Conservation (phyloP, 2,329 filamentous ascomycete species). For the Colletotrichum nymphaeae region DNA sequence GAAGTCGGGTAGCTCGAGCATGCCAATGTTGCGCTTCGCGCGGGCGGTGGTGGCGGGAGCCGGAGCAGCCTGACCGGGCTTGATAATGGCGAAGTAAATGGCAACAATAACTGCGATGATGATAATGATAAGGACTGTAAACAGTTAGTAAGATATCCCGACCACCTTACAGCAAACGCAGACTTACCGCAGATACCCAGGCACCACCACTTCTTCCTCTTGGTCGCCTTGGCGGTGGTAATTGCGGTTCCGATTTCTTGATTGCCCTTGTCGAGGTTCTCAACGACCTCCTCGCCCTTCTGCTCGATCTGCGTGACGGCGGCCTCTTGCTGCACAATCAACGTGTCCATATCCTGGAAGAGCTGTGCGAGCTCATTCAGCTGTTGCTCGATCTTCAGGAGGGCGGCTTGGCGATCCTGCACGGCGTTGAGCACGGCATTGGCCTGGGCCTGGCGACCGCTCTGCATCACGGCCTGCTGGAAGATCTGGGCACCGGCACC, state of each 20-base stretch:
- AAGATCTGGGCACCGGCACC: constrained; percentile 80
- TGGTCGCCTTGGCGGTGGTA: constrained; percentile 80
- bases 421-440: constrained; percentile 83
- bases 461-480: constrained; percentile 85
- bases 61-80: constrained; percentile 38
- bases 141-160: constrained; percentile 12
- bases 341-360: constrained; percentile 88
- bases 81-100: constrained; percentile 58
- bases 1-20: constrained; percentile 39
- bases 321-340: constrained; percentile 88
- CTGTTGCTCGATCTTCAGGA: constrained; percentile 92
- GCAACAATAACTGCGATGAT: constrained; percentile 64
- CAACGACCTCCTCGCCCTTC: constrained; percentile 86
- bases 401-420: constrained; percentile 83
- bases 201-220: constrained; percentile 98
- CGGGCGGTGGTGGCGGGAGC: constrained; percentile 39
- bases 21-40: constrained; percentile 42
- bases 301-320: constrained; percentile 85
- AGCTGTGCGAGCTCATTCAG: constrained; percentile 89
- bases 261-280: constrained; percentile 88
- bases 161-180: neutral
- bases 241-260: constrained; percentile 86
- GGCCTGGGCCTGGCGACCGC: constrained; percentile 83
- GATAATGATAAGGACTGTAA: constrained; percentile 61
- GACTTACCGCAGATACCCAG: constrained; percentile 76